phyloP scores from a whole-genome alignment of 2,329 filamentous ascomycete species.

The Escovopsis sp. region DNA sequence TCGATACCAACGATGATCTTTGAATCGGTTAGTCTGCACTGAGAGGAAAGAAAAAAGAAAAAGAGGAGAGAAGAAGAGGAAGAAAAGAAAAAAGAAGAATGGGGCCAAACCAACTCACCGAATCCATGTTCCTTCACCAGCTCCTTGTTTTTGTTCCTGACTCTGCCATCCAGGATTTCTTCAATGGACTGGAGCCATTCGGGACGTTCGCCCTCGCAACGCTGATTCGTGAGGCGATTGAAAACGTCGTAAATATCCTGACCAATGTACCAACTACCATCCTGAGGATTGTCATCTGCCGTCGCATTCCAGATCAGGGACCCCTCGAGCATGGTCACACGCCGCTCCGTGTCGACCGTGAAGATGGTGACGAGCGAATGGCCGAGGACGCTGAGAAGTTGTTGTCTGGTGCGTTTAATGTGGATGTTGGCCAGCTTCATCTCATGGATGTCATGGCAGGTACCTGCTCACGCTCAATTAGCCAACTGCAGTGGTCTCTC shows the following conservation, averaged over 20 bases:
- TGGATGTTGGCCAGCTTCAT: constrained; percentile 52
- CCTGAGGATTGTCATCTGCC: constrained; percentile 18
- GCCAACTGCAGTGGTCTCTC: not conserved
- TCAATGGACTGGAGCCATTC: constrained; percentile 45
- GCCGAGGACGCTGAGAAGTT: constrained; percentile 57
- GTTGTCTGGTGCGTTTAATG: constrained; percentile 51
- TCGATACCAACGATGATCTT: constrained; percentile 51
- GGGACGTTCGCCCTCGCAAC: constrained; percentile 28
- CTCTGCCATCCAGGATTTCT: constrained; percentile 46
- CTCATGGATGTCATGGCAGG: constrained; percentile 67
- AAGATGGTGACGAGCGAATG: constrained; percentile 66
- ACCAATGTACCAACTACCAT: constrained; percentile 38
- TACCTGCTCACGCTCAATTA: constrained; percentile 23
- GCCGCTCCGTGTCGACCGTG: constrained; percentile 47
- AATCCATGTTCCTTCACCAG: constrained; percentile 50
- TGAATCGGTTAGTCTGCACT: not conserved
- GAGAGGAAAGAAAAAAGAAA: not conserved
- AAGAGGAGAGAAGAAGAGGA: too few species aligned
- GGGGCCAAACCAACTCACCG: constrained; percentile 18
- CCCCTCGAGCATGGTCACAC: constrained; percentile 57
- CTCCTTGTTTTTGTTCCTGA: constrained; percentile 37
- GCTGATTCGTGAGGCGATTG: constrained; percentile 28
- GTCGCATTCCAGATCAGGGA: constrained; percentile 40
- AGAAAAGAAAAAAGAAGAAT: too few species aligned
- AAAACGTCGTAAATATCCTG: constrained; percentile 52